Evolutionary conservation across 495 filamentous ascomycete genomes (phyloP).

Genomic region (Baudoinia panamericana): DNA sequence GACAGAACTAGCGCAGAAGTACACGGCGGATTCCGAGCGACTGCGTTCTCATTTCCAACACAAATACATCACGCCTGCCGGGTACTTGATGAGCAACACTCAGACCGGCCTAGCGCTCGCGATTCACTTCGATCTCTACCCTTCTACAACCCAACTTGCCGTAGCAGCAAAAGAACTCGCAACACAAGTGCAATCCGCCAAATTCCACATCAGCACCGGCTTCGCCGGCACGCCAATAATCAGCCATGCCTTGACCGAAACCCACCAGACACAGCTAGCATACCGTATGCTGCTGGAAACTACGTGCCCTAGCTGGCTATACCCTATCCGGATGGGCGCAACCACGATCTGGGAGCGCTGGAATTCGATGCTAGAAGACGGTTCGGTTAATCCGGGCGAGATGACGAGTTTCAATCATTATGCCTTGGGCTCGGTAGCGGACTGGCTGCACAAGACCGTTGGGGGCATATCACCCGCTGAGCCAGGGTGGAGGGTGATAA

Average conservation of each 20-base stretch:
- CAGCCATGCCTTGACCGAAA: conserved; percentile 31
- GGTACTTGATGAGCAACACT: conserved; percentile 33
- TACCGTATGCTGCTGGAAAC: conserved; percentile 34
- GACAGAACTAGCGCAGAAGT: no score
- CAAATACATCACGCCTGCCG: conserved; percentile 32
- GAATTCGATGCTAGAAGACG: conserved; percentile 41
- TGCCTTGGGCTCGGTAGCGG: conserved; percentile 33
- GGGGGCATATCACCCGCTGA: no score
- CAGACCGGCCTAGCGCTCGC: conserved; percentile 37
- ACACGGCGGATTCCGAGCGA: no score
- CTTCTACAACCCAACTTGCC: conserved; percentile 25
- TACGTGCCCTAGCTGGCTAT: conserved; percentile 37
- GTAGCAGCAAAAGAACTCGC: conserved; percentile 29
- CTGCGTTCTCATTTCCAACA: no score
- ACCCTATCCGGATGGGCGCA: conserved; percentile 38
- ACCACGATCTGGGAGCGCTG: conserved; percentile 47
- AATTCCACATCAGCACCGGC: conserved; percentile 40
- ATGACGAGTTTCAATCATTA: conserved; percentile 48
- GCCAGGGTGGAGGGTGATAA: no score
- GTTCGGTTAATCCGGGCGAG: conserved; percentile 36
- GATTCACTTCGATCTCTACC: conserved; percentile 34
- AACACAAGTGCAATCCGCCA: conserved; percentile 28
- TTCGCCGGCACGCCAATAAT: conserved; percentile 44
- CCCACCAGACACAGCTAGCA: conserved; percentile 19
- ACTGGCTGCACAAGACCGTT: conserved; percentile 20